Base-by-base conservation (phyloP, 2,329 filamentous ascomycete genomes). In the Pseudocercospora macadamiae region DNA sequence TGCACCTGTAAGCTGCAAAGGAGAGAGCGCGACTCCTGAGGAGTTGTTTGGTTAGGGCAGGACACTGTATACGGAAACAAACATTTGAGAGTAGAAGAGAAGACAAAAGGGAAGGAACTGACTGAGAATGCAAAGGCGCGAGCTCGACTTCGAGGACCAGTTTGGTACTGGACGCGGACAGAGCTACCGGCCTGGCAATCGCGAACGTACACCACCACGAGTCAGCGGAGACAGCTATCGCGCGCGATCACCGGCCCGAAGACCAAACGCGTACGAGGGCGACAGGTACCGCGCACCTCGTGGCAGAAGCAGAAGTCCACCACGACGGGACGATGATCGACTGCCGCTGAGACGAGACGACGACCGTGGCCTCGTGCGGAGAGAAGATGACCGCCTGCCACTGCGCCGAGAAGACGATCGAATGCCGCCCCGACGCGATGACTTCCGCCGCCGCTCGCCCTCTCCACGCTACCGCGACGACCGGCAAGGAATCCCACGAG, bases 161-260 rank as follows among this genome's bases (percentile, higher is more conserved):
- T 74, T 69, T 57, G 66, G 69, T 51, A 67, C 59, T 25, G 70
- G 72, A 21, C 63, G 71, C 47, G 73, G 73, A 6, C 71, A 75
- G 54, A 73, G 71, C n/a, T 75, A 75, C 59, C 71, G 73, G n/a
- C 73, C 73, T 39, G 68, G 68, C 44, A 70, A 67, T 37, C 68
- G 70, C 53, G 69, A 70, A 55, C 71, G 68, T 45, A 66, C 68
- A 8, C 71, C 71, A 23, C 64, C 68, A 23, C 65, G 66, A 37
- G 53, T 61, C 9, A 53, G 64, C 39, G 55, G 45, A 42, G 73
- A 73, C 55, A 68, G 60, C 64, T 74, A 79, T 65, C 75, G 79
- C 71, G 77, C 70, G 54, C 75, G 79, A 63, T 83, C 83, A 26
- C 83, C 82, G 37, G 75, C 78, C 18, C 74, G 77, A 7, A 73